Conservation (phyloP, 2,329 filamentous ascomycete species). For the Zasmidium angulare region DNA sequence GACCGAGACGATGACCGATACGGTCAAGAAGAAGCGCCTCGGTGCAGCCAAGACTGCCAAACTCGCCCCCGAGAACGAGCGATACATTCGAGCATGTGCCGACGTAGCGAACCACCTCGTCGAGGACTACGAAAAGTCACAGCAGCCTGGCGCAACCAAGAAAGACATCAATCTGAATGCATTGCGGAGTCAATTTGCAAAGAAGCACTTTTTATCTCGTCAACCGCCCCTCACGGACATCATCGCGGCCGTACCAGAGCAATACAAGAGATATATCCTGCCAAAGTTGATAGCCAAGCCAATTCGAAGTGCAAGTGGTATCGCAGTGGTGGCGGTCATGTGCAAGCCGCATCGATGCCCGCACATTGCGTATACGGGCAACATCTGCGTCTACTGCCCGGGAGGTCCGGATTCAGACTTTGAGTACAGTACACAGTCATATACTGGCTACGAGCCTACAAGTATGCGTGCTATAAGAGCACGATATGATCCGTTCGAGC, state of each 20-base stretch:
- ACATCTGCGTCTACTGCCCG: constrained; percentile 98
- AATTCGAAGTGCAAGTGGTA: constrained; percentile 91
- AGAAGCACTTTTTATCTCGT: constrained; percentile 85
- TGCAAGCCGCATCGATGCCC: constrained; percentile 98
- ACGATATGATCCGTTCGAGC: constrained; percentile 96
- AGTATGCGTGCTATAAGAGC: constrained; percentile 98
- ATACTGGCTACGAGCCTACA: constrained; percentile 97
- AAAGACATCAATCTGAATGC: constrained; percentile 93
- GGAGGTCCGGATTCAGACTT: constrained; percentile 98
- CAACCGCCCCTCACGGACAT: constrained; percentile 94
- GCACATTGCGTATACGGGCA: constrained; percentile 96
- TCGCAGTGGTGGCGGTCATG: constrained; percentile 98
- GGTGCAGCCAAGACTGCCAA: constrained; percentile 50
- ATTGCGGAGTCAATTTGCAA: constrained; percentile 80
- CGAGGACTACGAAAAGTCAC: constrained; percentile 83
- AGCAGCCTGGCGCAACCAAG: constrained; percentile 68
- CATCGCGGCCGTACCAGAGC: constrained; percentile 96
- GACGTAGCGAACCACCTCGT: constrained; percentile 93
- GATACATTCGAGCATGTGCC: constrained; percentile 89
- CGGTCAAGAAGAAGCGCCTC: constrained; percentile 60
- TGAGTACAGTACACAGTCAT: constrained; percentile 98
- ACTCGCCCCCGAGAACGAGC: constrained; percentile 87
- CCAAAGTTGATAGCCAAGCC: constrained; percentile 96
- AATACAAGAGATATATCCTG: constrained; percentile 98
- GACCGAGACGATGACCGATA: constrained; percentile 57